These are phyloP conservation scores for Tephrocybe sp. DNA, from an alignment of 768 basidiomycete genomes.

Conservation along the genomic window DNA sequence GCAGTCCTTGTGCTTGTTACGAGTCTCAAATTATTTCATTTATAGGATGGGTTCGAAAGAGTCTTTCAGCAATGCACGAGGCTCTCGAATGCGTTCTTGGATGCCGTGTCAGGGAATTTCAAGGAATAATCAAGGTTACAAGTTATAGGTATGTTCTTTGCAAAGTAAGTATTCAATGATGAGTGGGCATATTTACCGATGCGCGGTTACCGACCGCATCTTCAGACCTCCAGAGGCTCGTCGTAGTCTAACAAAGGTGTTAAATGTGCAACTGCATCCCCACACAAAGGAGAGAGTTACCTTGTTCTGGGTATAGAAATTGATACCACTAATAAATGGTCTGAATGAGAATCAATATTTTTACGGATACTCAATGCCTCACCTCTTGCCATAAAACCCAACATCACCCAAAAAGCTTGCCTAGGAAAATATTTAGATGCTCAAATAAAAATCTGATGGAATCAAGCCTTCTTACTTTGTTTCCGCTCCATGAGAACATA, in stretches of 20 bases:
- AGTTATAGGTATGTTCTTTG: background rate
- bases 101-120: slow-evolving; percentile 46
- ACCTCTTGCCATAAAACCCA: slow-evolving; percentile 90
- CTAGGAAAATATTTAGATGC: slow-evolving; percentile 23
- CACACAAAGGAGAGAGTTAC: slow-evolving; percentile 26
- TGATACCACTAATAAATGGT: slow-evolving; percentile 60
- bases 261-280: slow-evolving; percentile 3
- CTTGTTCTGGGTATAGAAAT: slow-evolving; percentile 97
- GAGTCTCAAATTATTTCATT: background rate
- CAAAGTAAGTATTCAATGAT: slow-evolving; percentile 42
- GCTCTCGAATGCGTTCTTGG: slow-evolving; percentile 79
- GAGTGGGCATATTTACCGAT: slow-evolving; percentile 85
- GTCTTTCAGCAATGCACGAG: slow-evolving; percentile 74
- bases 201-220: slow-evolving; percentile 78
- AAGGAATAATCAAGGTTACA: background rate
- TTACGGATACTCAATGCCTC: slow-evolving; percentile 16
- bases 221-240: slow-evolving; percentile 88
- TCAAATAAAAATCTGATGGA: background rate
- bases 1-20: background rate
- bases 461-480: slow-evolving; percentile 51
- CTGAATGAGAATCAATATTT: slow-evolving; percentile 1
- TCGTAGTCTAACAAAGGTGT: slow-evolving; percentile 65
- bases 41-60: slow-evolving; percentile 63
- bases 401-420: slow-evolving; percentile 82
- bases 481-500: slow-evolving; percentile 97